A percentile compares a stretch with the other conserved stretches of the same genome.
These are phyloP conservation scores for Lippia alba DNA, from an alignment of 305 asterid genomes.

Conservation along the genomic window DNA sequence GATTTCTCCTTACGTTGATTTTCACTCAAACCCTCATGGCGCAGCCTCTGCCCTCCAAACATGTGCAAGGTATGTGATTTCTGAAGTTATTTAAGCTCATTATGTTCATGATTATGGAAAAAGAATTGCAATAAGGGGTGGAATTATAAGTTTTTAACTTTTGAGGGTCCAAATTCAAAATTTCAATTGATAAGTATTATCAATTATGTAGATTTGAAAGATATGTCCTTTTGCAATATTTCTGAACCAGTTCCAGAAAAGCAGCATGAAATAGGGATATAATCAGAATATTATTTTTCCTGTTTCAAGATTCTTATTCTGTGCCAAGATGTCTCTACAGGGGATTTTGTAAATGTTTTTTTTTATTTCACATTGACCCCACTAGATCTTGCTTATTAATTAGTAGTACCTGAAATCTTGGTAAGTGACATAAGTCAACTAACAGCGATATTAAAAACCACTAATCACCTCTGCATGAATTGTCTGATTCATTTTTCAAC, in stretches of 20 bases:
- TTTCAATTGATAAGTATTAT: too few relatives aligned
- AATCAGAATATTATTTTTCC: constrained; percentile 11
- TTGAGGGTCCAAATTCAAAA: too few relatives aligned
- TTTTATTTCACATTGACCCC: constrained; percentile 31
- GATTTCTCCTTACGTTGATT: constrained; percentile 71
- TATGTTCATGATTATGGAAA: too few relatives aligned
- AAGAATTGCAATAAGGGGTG: too few relatives aligned
- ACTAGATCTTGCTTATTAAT: constrained; percentile 29
- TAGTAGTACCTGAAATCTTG: not conserved
- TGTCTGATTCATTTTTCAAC: not conserved
- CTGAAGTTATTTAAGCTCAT: too few relatives aligned
- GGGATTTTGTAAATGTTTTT: not conserved
- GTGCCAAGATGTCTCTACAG: not conserved
- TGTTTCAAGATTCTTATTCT: constrained; percentile 30
- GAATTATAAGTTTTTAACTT: too few relatives aligned
- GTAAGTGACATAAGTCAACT: constrained; percentile 21
- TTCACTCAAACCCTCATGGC: constrained; percentile 63
- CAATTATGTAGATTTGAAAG: too few relatives aligned
- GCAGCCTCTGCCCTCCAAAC: constrained; percentile 83
- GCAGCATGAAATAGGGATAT: too few relatives aligned
- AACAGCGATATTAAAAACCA: not conserved
- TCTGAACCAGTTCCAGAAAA: constrained; percentile 7
- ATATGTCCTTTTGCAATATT: not conserved
- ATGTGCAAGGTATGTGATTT: constrained; percentile 81
- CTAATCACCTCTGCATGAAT: not conserved